Conservation (phyloP, 106 monocot species). For the Triglochin maritima region DNA sequence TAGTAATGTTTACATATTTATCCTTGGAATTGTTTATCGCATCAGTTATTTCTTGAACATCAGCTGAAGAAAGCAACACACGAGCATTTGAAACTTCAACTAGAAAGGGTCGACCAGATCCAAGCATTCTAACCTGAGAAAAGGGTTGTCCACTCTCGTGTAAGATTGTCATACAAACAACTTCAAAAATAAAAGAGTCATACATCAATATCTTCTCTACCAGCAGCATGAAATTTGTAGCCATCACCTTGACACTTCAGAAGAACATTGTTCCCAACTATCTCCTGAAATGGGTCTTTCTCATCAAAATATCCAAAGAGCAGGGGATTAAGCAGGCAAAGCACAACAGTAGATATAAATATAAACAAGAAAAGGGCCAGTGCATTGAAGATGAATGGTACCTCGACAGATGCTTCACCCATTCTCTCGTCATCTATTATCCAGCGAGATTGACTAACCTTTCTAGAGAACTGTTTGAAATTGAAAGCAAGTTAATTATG, state of each 20-base stretch:
- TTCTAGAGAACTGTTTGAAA: slow-evolving; percentile 62
- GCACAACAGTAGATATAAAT: background rate
- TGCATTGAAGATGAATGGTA: slow-evolving; percentile 5
- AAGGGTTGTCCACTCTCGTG: slow-evolving; percentile 9
- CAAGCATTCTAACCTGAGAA: slow-evolving; percentile 86
- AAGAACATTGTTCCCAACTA: slow-evolving; percentile 58
- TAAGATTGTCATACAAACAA: too few relatives aligned
- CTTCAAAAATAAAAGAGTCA: background rate
- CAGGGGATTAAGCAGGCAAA: background rate
- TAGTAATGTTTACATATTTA: slow-evolving; percentile 38
- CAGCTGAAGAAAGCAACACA: slow-evolving; percentile 27
- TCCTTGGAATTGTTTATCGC: slow-evolving; percentile 57
- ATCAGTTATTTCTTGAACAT: slow-evolving; percentile 49
- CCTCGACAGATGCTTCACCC: slow-evolving; percentile 99
- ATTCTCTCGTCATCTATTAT: slow-evolving; percentile 99
- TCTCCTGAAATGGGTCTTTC: slow-evolving; percentile 46
- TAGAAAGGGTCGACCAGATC: slow-evolving; percentile 93
- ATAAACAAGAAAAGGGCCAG: background rate
- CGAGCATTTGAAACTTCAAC: slow-evolving; percentile 84
- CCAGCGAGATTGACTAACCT: slow-evolving; percentile 95
- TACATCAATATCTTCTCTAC: slow-evolving; percentile 99
- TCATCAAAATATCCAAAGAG: background rate
- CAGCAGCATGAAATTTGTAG: slow-evolving; percentile 98
- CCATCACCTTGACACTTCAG: slow-evolving; percentile 58
- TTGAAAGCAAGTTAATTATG: background rate